These are phyloP conservation scores for Lepidium sativum DNA, from an alignment of 345 rosid genomes.

Conservation along the genomic window DNA sequence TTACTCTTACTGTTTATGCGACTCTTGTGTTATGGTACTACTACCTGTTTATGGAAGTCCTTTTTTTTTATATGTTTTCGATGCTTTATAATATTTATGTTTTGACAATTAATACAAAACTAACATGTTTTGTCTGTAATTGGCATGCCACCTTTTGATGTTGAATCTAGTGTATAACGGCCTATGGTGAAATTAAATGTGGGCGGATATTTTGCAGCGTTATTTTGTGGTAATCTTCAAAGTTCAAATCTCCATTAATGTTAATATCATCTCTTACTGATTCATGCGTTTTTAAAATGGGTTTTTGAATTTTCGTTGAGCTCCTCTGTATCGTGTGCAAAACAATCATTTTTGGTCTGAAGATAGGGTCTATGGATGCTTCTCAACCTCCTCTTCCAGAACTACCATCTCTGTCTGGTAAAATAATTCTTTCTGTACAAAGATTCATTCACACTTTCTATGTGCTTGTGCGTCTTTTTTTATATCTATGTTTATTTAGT, in stretches of 20 bases:
- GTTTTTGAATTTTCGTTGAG: background rate
- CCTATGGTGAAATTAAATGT: background rate
- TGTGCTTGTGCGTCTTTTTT: background rate
- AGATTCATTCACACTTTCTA: background rate
- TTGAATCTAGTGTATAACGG: background rate
- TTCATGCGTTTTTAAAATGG: background rate
- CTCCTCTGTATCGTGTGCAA: background rate
- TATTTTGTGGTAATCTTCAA: background rate
- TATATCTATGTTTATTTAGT: background rate
- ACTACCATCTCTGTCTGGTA: constrained; percentile 17
- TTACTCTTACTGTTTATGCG: too few relatives aligned
- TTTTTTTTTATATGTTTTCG: too few relatives aligned
- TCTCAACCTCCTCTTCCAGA: constrained; percentile 8
- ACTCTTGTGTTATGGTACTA: too few relatives aligned
- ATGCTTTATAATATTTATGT: too few relatives aligned
- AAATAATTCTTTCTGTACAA: background rate
- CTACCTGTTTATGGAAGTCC: too few relatives aligned
- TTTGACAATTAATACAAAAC: too few relatives aligned
- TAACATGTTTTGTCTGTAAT: background rate
- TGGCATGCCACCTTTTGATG: background rate
- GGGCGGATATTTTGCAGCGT: background rate
- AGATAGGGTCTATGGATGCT: background rate
- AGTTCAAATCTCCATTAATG: background rate
- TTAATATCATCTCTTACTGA: background rate
- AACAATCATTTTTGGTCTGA: background rate